Conservation (phyloP, 352 stramenopile species). For the Pythium rishiriense region DNA sequence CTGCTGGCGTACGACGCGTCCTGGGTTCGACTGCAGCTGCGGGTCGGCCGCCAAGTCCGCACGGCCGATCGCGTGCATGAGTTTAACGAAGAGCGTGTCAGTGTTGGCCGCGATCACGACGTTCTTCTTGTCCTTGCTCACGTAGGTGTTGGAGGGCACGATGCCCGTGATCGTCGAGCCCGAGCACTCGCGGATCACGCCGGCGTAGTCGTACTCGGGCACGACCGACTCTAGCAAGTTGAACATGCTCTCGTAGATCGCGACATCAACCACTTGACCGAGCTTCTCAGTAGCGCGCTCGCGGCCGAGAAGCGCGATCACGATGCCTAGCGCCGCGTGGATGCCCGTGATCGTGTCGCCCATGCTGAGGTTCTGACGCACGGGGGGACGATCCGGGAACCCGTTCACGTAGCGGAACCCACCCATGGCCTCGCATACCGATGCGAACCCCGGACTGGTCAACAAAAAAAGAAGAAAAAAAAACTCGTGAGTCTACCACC, state of each 20-base stretch:
- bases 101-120: conserved; percentile 87
- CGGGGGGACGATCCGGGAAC: conserved; percentile 74
- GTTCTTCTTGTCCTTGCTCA: conserved; percentile 77
- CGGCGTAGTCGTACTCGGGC: conserved; percentile 83
- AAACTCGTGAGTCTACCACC: background rate
- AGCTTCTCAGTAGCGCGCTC: conserved; percentile 42
- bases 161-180: conserved; percentile 88
- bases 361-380: conserved; percentile 81
- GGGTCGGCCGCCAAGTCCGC: conserved; percentile 52
- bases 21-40: conserved; percentile 68
- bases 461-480: conserved; percentile 6
- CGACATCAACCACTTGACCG: conserved; percentile 81
- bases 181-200: conserved; percentile 77
- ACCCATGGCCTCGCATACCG: conserved; percentile 86
- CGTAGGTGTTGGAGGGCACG: conserved; percentile 87
- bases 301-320: conserved; percentile 76
- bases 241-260: conserved; percentile 89
- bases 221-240: conserved; percentile 86
- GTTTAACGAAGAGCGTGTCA: conserved; percentile 76
- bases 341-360: conserved; percentile 86
- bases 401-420: conserved; percentile 88
- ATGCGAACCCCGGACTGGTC: conserved; percentile 74
- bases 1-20: conserved; percentile 56
- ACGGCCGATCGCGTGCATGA: conserved; percentile 73
- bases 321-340: conserved; percentile 77